phyloP scores from a whole-genome alignment of 768 basidiomycete genomes.

The Lactarius psammicola region DNA sequence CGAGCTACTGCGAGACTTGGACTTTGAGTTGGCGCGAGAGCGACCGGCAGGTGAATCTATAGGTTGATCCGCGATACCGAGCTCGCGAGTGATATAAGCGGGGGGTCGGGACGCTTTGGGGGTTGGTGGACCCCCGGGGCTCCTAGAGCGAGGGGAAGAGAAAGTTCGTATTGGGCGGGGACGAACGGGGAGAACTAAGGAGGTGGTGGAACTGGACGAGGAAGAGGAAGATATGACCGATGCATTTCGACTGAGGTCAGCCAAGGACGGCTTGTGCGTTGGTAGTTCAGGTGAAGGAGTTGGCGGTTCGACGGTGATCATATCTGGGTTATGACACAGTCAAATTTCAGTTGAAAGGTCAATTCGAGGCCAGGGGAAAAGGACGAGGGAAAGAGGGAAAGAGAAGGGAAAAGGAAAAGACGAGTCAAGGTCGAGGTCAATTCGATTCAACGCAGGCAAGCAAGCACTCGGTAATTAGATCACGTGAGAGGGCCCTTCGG shows the following conservation, averaged over 20 bases:
- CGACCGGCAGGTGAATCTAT: constrained; percentile 19
- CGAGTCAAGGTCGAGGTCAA: not conserved
- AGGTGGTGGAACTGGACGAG: constrained; percentile 43
- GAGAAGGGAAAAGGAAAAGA: not conserved
- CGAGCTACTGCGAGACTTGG: constrained; percentile 46
- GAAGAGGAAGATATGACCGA: constrained; percentile 70
- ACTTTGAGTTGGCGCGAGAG: constrained; percentile 37
- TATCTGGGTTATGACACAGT: constrained; percentile 25
- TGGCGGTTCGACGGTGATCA: constrained; percentile 41
- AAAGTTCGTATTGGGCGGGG: constrained; percentile 60
- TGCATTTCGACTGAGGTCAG: constrained; percentile 71
- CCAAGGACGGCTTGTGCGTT: constrained; percentile 42
- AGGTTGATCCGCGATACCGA: constrained; percentile 42
- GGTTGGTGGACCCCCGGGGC: constrained; percentile 45
- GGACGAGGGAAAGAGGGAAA: not conserved
- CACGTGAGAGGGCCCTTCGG: not conserved
- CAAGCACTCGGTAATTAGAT: not conserved
- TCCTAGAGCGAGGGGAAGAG: constrained; percentile 60
- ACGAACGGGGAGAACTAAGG: constrained; percentile 41
- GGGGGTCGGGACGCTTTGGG: constrained; percentile 45
- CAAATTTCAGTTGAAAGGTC: not conserved
- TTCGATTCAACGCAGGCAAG: not conserved
- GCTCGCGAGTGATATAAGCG: constrained; percentile 57
- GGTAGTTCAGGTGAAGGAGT: constrained; percentile 36
- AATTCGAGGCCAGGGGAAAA: no score